Percentiles rank a stretch among this genome's conserved stretches.
Evolutionary conservation across 441 rosid species (phyloP).

Genomic region (Pelargonium myrrhifolium): DNA sequence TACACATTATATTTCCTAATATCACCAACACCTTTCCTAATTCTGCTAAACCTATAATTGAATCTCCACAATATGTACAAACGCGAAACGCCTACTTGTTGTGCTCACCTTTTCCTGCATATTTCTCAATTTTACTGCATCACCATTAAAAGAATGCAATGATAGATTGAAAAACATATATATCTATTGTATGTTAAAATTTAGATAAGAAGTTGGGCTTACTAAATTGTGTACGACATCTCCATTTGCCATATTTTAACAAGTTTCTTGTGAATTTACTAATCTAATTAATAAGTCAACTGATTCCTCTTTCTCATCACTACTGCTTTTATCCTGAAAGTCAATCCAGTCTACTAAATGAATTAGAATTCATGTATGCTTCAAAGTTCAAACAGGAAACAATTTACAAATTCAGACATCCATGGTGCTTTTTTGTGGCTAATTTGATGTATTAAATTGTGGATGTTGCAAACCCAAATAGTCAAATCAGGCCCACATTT

Average conservation of each 20-base stretch:
- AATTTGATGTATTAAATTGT: neutral
- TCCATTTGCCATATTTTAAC: neutral
- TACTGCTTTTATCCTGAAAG: neutral
- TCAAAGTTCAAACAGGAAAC: neutral
- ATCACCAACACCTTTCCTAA: too few relatives aligned
- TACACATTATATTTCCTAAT: too few relatives aligned
- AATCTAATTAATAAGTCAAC: neutral
- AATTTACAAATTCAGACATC: neutral
- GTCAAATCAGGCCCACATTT: neutral
- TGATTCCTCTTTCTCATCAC: neutral
- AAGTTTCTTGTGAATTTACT: neutral
- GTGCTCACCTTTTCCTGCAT: neutral
- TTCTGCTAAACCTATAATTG: too few relatives aligned
- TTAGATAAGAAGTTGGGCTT: neutral
- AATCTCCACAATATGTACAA: too few relatives aligned
- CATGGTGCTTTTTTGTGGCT: neutral
- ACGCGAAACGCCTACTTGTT: neutral
- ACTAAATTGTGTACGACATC: neutral
- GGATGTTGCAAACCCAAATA: neutral
- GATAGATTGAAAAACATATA: neutral
- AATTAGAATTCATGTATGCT: neutral
- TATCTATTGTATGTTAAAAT: neutral
- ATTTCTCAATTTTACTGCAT: neutral
- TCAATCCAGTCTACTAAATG: neutral
- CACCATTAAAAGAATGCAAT: slow-evolving; percentile 1